Conservation (phyloP, 768 basidiomycete species). For the Phylloporus sp. region DNA sequence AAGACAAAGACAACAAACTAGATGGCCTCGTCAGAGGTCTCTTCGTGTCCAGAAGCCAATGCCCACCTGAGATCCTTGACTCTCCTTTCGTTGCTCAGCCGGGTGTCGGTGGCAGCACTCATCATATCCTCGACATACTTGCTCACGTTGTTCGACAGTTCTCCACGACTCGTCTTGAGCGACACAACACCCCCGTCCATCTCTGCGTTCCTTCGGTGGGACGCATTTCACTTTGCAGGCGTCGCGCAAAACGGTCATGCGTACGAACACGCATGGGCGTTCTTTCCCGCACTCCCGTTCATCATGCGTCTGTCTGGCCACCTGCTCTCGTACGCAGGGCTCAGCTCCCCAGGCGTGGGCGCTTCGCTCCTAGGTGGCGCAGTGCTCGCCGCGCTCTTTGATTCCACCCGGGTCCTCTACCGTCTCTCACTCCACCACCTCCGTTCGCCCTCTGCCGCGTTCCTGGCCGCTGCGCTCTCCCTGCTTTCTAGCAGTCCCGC, state of each 20-base stretch:
- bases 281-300: conserved; percentile 64
- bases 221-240: conserved; percentile 72
- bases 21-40: no score
- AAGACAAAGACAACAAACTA: no score
- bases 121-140: conserved; percentile 16
- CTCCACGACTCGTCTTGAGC: conserved; percentile 21
- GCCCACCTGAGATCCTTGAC: conserved; percentile 20
- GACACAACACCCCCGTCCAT: conserved; percentile 13
- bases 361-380: conserved; percentile 36
- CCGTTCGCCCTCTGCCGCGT: conserved; percentile 51
- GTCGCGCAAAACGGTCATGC: conserved; percentile 55
- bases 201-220: conserved; percentile 69
- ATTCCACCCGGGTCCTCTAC: conserved; percentile 47
- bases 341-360: conserved; percentile 6
- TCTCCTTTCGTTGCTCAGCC: conserved; percentile 20
- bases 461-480: conserved; percentile 60
- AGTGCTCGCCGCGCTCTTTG: conserved; percentile 36
- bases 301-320: conserved; percentile 42
- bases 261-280: conserved; percentile 86
- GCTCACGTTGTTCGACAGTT: conserved; percentile 25
- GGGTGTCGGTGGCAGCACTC: conserved; percentile 18
- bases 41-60: neutral
- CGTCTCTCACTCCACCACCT: conserved; percentile 56
- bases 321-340: conserved; percentile 14
- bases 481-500: conserved; percentile 78